Evolutionary conservation across 2,329 filamentous ascomycete species (phyloP).

Genomic region (Cryphonectria nitschkei): DNA sequence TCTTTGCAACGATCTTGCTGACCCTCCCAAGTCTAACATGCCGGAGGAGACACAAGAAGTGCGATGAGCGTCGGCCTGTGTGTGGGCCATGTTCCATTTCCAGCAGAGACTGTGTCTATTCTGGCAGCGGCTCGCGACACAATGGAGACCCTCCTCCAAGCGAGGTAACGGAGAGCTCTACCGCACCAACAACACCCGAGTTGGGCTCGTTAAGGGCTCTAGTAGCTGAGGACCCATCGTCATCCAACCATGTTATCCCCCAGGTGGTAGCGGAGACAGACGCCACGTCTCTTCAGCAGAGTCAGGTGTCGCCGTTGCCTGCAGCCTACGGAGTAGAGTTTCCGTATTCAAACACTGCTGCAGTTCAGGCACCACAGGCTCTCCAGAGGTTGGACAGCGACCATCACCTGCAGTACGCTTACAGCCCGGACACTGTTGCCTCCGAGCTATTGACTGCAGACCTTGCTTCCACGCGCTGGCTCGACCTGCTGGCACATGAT

Average conservation of each 20-base stretch:
- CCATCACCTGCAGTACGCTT: slow-evolving; percentile 27
- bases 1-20: neutral
- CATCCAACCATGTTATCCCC: neutral
- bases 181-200: neutral
- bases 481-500: slow-evolving; percentile 38
- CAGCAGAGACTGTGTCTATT: slow-evolving; percentile 16
- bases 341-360: neutral
- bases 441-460: slow-evolving; percentile 37
- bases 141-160: neutral
- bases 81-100: slow-evolving; percentile 20
- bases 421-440: slow-evolving; percentile 35
- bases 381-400: slow-evolving; percentile 5
- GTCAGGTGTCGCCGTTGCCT: neutral
- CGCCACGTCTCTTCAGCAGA: neutral
- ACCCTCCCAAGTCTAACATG: slow-evolving; percentile 44
- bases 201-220: neutral
- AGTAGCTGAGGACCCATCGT: neutral
- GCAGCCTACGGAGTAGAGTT: neutral
- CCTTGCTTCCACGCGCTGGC: slow-evolving; percentile 39
- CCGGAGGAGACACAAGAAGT: slow-evolving; percentile 53
- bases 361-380: neutral
- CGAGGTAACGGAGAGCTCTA: neutral
- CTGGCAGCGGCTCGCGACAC: slow-evolving; percentile 5
- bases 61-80: slow-evolving; percentile 48
- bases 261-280: neutral